A percentile compares a stretch with the other conserved stretches of the same genome.
Evolutionary conservation across 805 yeast genomes (phyloP).

Genomic region (Priceomyces castillae): DNA sequence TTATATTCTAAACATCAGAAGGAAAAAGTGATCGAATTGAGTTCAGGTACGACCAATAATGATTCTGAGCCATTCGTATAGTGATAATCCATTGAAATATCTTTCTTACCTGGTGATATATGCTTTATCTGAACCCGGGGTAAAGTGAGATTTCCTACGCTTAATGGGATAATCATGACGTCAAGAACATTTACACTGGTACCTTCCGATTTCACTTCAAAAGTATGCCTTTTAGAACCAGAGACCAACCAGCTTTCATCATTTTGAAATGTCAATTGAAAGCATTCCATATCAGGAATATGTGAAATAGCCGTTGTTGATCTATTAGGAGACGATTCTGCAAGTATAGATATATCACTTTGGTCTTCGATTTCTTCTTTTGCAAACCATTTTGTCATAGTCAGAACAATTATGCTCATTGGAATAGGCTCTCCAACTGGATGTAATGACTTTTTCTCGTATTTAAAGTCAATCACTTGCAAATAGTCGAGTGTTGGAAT

Average conservation of each 20-base stretch:
- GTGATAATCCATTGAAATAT: slow-evolving; percentile 57
- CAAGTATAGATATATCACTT: slow-evolving; percentile 14
- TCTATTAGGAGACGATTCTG: slow-evolving; percentile 24
- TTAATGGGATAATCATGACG: slow-evolving; percentile 66
- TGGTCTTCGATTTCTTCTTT: slow-evolving; percentile 1
- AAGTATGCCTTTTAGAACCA: slow-evolving; percentile 59
- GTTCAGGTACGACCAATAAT: slow-evolving; percentile 67
- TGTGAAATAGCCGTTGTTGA: not conserved
- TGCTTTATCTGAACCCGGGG: slow-evolving; percentile 55
- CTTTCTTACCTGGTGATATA: slow-evolving; percentile 51
- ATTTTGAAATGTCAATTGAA: slow-evolving; percentile 47
- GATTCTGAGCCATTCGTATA: slow-evolving; percentile 67
- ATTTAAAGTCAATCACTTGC: slow-evolving; percentile 53
- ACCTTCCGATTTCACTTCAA: slow-evolving; percentile 33
- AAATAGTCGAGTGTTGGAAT: slow-evolving; percentile 60
- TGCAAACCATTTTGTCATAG: slow-evolving; percentile 45
- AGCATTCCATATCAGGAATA: slow-evolving; percentile 18
- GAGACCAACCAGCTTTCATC: slow-evolving; percentile 79
- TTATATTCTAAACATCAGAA: slow-evolving; percentile 34
- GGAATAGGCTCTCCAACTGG: slow-evolving; percentile 64
- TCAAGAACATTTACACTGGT: slow-evolving; percentile 20
- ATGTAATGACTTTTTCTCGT: slow-evolving; percentile 41
- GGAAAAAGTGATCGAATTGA: slow-evolving; percentile 58
- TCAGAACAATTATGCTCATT: slow-evolving; percentile 40
- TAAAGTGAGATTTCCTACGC: slow-evolving; percentile 65